Conservation (phyloP, 306 rosid genomes). For the Cicer arietinum region DNA sequence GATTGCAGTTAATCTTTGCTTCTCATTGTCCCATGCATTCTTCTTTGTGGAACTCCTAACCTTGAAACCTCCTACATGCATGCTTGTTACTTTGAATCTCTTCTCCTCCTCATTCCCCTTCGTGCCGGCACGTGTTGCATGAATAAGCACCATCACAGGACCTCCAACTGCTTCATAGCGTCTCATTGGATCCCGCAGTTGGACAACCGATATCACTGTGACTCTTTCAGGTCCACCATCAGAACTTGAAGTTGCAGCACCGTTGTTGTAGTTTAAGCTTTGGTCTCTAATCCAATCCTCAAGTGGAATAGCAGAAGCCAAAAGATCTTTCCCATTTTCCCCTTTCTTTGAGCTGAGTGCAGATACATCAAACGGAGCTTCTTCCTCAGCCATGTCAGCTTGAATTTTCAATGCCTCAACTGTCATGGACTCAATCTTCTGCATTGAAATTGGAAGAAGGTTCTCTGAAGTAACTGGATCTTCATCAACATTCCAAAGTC, state of each 20-base stretch:
- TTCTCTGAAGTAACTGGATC: constrained; percentile 62
- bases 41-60: constrained; percentile 59
- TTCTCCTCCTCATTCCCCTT: constrained; percentile 52
- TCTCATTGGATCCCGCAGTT: constrained; percentile 81
- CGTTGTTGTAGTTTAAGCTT: constrained; percentile 35
- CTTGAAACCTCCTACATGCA: constrained; percentile 86
- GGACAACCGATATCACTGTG: constrained; percentile 63
- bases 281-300: constrained; percentile 72
- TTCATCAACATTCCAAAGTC: constrained; percentile 84
- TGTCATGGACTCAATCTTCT: constrained; percentile 78
- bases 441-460: constrained; percentile 73
- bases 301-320: constrained; percentile 66
- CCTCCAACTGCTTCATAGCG: constrained; percentile 87
- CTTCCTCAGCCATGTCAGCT: constrained; percentile 85
- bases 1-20: constrained; percentile 80
- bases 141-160: constrained; percentile 68
- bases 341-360: constrained; percentile 54
- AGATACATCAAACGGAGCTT: constrained; percentile 88
- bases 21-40: constrained; percentile 76
- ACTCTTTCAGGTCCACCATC: constrained; percentile 44
- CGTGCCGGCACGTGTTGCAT: constrained; percentile 48
- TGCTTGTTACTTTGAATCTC: constrained; percentile 65
- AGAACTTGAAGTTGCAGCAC: constrained; percentile 29
- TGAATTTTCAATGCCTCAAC: constrained; percentile 83
- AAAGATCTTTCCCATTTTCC: constrained; percentile 50